Evolutionary conservation across 768 basidiomycete genomes (phyloP).

Genomic region (Exsudoporus frostii): DNA sequence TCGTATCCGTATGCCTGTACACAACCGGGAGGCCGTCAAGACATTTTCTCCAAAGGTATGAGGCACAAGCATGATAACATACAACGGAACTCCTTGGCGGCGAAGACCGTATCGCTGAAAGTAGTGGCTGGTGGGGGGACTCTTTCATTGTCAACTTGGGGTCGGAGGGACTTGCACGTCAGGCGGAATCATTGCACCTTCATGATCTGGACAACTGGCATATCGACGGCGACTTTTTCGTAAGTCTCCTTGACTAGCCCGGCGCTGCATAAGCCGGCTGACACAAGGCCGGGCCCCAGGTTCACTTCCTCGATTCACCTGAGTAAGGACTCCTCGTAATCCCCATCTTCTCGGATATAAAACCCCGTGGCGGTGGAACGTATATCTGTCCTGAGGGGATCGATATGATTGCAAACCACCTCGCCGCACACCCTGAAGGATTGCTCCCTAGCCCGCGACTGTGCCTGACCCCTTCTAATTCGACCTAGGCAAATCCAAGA

Average conservation of each 20-base stretch:
- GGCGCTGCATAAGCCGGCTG: not conserved
- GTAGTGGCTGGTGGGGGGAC: slow-evolving; percentile 1
- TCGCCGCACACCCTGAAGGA: slow-evolving; percentile 2
- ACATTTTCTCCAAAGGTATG: slow-evolving; percentile 52
- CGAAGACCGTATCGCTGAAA: slow-evolving; percentile 1
- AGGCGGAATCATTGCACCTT: not conserved
- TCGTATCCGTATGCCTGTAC: slow-evolving; percentile 55
- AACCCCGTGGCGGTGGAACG: slow-evolving; percentile 1
- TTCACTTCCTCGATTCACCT: slow-evolving; percentile 12
- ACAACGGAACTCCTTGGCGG: slow-evolving; percentile 5
- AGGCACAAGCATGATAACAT: not conserved
- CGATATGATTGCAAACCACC: slow-evolving; percentile 2
- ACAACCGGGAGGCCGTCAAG: slow-evolving; percentile 38
- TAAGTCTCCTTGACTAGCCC: not conserved
- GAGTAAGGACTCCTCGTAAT: slow-evolving; percentile 2
- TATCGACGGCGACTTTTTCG: slow-evolving; percentile 7
- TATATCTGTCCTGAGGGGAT: slow-evolving; percentile 3
- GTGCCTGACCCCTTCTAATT: slow-evolving; percentile 4
- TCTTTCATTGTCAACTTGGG: slow-evolving; percentile 11
- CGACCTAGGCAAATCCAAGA: slow-evolving; percentile 2
- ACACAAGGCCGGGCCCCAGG: not conserved
- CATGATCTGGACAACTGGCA: slow-evolving; percentile 2
- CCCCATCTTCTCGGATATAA: slow-evolving; percentile 12
- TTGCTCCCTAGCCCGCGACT: not conserved
- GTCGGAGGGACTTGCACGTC: slow-evolving; percentile 5